phyloP scores from a whole-genome alignment of 1,284 basidiomycete species.

The Moniliella sp. region DNA sequence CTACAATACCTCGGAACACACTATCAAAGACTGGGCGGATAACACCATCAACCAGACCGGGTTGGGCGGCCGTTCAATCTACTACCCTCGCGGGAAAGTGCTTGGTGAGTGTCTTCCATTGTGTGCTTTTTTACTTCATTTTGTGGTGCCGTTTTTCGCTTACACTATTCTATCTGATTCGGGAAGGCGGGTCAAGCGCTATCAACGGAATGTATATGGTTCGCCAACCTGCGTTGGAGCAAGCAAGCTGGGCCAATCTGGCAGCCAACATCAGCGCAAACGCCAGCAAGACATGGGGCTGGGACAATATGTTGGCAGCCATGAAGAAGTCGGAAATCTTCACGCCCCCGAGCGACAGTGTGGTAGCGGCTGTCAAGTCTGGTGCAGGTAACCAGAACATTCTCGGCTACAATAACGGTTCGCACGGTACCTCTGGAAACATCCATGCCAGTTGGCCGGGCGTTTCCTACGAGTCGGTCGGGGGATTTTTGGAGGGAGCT shows the following conservation, averaged over 20 bases:
- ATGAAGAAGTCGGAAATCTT: constrained; percentile 19
- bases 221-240: constrained; percentile 21
- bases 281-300: constrained; percentile 10
- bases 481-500: constrained; percentile 34
- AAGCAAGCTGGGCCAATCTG: constrained; percentile 16
- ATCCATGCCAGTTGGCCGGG: constrained; percentile 13
- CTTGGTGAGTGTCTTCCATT: no score
- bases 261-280: constrained; percentile 8
- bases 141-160: no score
- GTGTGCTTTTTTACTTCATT: no score
- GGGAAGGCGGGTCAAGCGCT: constrained; percentile 38
- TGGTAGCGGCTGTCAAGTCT: constrained; percentile 4
- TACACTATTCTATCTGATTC: no score
- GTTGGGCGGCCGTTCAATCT: constrained; percentile 7
- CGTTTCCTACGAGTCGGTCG: constrained; percentile 11
- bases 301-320: constrained; percentile 5
- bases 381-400: no score
- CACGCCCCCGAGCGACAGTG: constrained; percentile 4
- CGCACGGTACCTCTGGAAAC: constrained; percentile 12
- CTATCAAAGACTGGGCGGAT: constrained; percentile 17
- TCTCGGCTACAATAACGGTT: constrained; percentile 9
- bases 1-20: constrained; percentile 9
- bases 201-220: constrained; percentile 36
- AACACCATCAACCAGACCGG: constrained; percentile 5
- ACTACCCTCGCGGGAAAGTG: constrained; percentile 34